A percentile compares a stretch with the other conserved stretches of the same genome.
Evolutionary conservation across 352 stramenopile species (phyloP).

Genomic region (Aphanomyces stellatus): DNA sequence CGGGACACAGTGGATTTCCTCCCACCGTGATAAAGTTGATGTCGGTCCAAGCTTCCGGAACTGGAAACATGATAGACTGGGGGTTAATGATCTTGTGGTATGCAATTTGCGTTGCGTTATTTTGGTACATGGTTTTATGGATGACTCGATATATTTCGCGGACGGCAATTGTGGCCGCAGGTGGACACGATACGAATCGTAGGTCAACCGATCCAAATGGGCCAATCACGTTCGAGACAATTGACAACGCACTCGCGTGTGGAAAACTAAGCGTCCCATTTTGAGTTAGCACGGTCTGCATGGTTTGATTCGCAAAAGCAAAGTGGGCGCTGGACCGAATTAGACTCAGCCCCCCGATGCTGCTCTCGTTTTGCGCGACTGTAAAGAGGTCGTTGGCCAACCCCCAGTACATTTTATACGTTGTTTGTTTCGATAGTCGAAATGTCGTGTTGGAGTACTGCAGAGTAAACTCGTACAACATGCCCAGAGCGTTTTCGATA

Average conservation of each 20-base stretch:
- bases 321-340: not conserved
- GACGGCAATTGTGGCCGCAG: not conserved
- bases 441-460: not conserved
- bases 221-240: not conserved
- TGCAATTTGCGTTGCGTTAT: not conserved
- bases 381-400: slow-evolving; percentile 1
- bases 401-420: slow-evolving; percentile 1
- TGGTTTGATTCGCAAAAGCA: not conserved
- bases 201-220: not conserved
- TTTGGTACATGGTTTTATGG: not conserved
- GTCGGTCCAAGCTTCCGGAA: too few species aligned
- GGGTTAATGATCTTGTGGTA: not conserved
- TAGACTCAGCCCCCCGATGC: not conserved
- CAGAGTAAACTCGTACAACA: not conserved
- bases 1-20: not conserved
- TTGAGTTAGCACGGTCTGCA: not conserved
- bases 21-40: not conserved
- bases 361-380: not conserved
- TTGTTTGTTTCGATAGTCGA: not conserved
- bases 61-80: not conserved
- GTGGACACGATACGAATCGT: not conserved
- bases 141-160: not conserved
- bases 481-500: not conserved
- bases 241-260: not conserved
- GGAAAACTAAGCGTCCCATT: not conserved